A percentile compares a stretch with the other conserved stretches of the same genome.
Evolutionary conservation across 176 grass and related monocot species (phyloP).

Genomic region (Oryza meridionalis): DNA sequence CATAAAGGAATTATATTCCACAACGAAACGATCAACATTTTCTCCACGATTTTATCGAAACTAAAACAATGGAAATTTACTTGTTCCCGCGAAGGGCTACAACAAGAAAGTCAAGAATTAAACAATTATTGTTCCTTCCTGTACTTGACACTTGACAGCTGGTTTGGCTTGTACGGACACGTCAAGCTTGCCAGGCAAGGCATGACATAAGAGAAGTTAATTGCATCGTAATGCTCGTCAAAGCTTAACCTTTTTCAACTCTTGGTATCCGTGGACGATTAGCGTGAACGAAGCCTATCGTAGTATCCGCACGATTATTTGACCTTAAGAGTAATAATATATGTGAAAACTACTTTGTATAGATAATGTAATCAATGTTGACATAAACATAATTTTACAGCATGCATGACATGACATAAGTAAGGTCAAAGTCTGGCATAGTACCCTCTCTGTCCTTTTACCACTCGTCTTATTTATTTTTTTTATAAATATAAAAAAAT

Average conservation of each 20-base stretch:
- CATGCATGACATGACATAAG: not conserved
- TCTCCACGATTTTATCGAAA: not conserved
- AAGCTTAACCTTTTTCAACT: not conserved
- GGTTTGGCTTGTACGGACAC: constrained; percentile 4
- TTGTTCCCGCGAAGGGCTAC: not conserved
- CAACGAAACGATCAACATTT: not conserved
- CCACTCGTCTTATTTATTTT: too few species aligned
- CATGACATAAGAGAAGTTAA: not conserved
- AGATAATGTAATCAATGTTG: not conserved
- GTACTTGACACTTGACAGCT: not conserved
- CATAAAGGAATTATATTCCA: not conserved
- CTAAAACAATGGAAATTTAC: not conserved
- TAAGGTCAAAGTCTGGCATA: too few species aligned
- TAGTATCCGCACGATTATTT: not conserved
- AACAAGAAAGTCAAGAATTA: constrained; percentile 13
- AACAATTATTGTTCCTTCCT: not conserved
- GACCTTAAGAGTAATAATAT: not conserved
- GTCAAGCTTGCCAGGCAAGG: constrained; percentile 6
- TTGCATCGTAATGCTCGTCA: constrained; percentile 6
- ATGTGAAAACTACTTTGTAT: not conserved
- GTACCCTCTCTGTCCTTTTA: too few species aligned
- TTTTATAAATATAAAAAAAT: too few species aligned
- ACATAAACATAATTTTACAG: not conserved
- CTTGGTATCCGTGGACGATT: not conserved
- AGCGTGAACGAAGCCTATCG: not conserved